phyloP scores from a whole-genome alignment of 139 green algal species.

The Chlorella sorokiniana region DNA sequence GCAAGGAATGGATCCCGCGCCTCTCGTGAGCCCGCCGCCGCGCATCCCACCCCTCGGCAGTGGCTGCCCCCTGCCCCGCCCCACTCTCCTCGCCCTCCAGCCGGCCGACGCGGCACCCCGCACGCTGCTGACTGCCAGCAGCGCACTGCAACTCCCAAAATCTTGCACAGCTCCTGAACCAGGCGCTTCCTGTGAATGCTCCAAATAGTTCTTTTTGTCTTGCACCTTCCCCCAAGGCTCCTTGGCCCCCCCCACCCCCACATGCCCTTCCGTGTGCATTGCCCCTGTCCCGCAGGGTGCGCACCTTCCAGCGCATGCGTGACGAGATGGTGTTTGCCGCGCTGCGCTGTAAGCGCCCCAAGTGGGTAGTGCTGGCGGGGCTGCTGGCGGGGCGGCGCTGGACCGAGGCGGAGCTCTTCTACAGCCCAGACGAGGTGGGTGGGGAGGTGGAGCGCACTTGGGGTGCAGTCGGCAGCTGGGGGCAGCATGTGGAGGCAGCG shows the following conservation, averaged over 20 bases:
- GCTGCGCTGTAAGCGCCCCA: constrained; percentile 51
- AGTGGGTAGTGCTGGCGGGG: constrained; percentile 45
- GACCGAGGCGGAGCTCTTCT: constrained; percentile 59
- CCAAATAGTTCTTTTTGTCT: too few species aligned
- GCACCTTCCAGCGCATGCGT: constrained; percentile 51
- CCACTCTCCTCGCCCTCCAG: too few species aligned
- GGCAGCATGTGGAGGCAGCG: too few species aligned
- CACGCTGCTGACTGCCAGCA: too few species aligned
- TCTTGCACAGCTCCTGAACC: too few species aligned
- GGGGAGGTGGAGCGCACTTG: not conserved
- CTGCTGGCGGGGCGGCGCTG: constrained; percentile 42
- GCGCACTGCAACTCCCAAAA: too few species aligned
- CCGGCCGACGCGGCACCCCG: too few species aligned
- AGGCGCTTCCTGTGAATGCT: too few species aligned
- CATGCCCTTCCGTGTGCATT: not conserved
- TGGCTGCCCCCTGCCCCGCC: too few species aligned
- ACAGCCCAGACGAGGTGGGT: constrained; percentile 24
- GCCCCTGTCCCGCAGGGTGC: constrained; percentile 6
- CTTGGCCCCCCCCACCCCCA: too few species aligned
- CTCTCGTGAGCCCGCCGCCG: constrained; percentile 36
- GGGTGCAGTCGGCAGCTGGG: not conserved
- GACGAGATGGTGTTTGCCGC: constrained; percentile 59
- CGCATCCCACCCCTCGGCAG: too few species aligned
- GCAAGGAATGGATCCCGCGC: constrained; percentile 69
- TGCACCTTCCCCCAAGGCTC: too few species aligned